Evolutionary conservation across 306 rosid species (phyloP).

Genomic region (Pterocarpus santalinus): DNA sequence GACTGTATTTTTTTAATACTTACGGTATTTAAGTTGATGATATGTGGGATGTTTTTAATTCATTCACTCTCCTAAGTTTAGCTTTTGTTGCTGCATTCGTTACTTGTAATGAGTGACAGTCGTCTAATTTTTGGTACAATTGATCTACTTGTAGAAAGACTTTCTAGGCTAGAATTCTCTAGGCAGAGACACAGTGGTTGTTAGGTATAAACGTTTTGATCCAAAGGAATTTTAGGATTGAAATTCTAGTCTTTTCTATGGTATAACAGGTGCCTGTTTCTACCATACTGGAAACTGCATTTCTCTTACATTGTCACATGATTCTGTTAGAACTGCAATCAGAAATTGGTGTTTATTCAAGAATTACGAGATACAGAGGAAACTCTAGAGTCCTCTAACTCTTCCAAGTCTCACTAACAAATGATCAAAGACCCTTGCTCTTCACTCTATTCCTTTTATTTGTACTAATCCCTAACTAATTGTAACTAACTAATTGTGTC

Average conservation of each 20-base stretch:
- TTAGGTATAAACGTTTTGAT: slow-evolving; percentile 14
- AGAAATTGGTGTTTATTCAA: too few species aligned
- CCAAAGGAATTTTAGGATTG: not conserved
- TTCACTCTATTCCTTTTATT: too few species aligned
- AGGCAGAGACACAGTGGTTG: slow-evolving; percentile 6
- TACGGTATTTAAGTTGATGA: slow-evolving; percentile 17
- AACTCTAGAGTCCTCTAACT: too few species aligned
- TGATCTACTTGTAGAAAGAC: not conserved
- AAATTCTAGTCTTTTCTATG: slow-evolving; percentile 16
- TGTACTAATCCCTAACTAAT: too few species aligned
- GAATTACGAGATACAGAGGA: too few species aligned
- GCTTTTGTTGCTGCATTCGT: slow-evolving; percentile 9
- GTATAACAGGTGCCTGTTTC: not conserved
- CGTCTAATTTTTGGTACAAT: not conserved
- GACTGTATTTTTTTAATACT: slow-evolving; percentile 26
- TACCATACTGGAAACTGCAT: slow-evolving; percentile 5
- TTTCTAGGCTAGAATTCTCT: slow-evolving; percentile 16
- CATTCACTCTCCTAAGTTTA: slow-evolving; percentile 5
- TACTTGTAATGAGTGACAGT: not conserved
- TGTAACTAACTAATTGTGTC: too few species aligned
- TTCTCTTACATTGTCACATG: not conserved
- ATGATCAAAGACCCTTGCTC: too few species aligned
- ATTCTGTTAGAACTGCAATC: too few species aligned
- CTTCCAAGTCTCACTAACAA: too few species aligned
- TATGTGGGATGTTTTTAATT: not conserved